Evolutionary conservation across 306 rosid genomes (phyloP).

Genomic region (Malus orientalis): DNA sequence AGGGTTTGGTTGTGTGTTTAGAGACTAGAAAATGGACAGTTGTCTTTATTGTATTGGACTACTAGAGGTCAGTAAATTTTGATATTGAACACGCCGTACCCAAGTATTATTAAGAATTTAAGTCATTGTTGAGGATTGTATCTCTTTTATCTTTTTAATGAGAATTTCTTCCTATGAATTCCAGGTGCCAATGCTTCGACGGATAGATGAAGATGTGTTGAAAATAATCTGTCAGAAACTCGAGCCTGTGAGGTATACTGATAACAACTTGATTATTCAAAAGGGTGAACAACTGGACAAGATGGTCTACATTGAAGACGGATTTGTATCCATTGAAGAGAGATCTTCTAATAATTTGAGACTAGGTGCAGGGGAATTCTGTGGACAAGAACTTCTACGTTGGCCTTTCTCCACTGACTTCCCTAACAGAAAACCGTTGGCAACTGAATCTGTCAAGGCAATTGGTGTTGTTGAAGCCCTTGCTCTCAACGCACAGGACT

Average conservation of each 20-base stretch:
- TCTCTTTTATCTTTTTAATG: no score
- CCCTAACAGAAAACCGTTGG: background rate
- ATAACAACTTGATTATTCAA: background rate
- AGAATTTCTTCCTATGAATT: background rate
- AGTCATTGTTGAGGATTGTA: no score
- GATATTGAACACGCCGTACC: no score
- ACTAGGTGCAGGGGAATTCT: no score
- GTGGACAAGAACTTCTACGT: background rate
- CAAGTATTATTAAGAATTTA: no score
- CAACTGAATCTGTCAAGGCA: background rate
- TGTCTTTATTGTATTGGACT: no score
- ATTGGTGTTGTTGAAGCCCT: background rate
- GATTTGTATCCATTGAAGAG: background rate
- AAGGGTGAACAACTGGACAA: slow-evolving; percentile 6
- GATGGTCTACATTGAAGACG: slow-evolving; percentile 4
- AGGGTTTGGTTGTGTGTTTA: no score
- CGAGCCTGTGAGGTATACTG: background rate
- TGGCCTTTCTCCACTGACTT: background rate
- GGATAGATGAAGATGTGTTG: background rate
- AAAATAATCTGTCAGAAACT: background rate
- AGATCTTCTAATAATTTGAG: background rate
- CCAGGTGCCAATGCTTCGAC: background rate
- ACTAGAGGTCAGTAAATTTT: no score
- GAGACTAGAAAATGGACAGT: no score
- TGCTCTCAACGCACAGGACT: background rate